Evolutionary conservation across 2,329 filamentous ascomycete species (phyloP), one percentile per base, ranked within the genome.

Genomic region (Metarhizium guizhouense): DNA sequence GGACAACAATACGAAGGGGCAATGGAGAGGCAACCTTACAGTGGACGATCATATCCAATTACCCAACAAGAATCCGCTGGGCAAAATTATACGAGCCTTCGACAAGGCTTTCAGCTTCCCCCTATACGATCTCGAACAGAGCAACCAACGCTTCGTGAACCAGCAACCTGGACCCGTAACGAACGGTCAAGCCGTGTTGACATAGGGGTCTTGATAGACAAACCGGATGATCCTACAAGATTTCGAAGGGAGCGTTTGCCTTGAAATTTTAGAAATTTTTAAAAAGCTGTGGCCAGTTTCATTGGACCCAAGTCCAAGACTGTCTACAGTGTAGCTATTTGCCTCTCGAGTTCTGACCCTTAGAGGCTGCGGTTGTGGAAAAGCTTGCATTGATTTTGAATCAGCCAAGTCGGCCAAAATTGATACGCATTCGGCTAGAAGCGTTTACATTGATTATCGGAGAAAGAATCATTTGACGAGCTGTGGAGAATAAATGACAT

Each of bases 141-240:
- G 7, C 65, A 63, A 43, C 52, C 57, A 25, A 53, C 47, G 6
- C 56, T 55, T 6, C 29, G 60, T 18, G 59, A 57, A 40, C 56
- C 62, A n/a, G 58, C 61, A 20, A 60, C 63, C 30, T 74, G 72
- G 67, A 64, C 66, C 54, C 73, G 76, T 47, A 78, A 80, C 56
- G 80, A 82, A 55, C 75, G 80, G 32, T 69, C 74, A 18, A 68
- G 74, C 42, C 76, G 83, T 16, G 77, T 85, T 51, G 81, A 83
- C 62, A 85, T 86, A 58, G 80, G 77, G 11, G 82, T 82, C 2
- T 73, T 83, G 63, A 81, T 87, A 63, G 83, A 83, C 60, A 81
- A 76, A 67, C 76, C 79, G 29, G 77, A 77, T 61, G 73, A 60
- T 42, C 66, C 61, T 51, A 67, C 60, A 58, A 63, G 61, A 51